Evolutionary conservation across 179 eudicot species (phyloP).

Genomic region (Silene vulgaris): DNA sequence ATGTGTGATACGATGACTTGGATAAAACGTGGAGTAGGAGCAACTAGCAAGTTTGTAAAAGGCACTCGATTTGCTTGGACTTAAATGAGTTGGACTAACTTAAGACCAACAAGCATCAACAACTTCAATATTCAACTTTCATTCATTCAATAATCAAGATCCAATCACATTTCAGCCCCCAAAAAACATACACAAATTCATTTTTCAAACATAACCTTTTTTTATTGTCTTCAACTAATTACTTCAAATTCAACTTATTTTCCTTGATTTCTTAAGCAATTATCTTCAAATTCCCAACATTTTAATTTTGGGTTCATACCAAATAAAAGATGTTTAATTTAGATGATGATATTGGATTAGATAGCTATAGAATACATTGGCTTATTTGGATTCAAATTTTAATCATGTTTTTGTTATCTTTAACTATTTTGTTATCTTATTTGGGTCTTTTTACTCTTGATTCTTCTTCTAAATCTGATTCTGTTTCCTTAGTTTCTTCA

Average conservation of each 20-base stretch:
- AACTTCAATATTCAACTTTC: no score
- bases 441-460: constrained; percentile 33
- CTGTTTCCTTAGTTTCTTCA: constrained; percentile 9
- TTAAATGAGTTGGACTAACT: constrained; percentile 19
- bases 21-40: constrained; percentile 17
- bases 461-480: constrained; percentile 14
- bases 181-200: no score
- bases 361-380: constrained; percentile 48
- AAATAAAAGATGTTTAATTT: constrained; percentile 27
- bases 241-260: not conserved
- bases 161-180: not conserved
- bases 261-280: not conserved
- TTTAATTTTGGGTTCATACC: not conserved
- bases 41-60: not conserved
- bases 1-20: not conserved
- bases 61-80: not conserved
- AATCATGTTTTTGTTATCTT: constrained; percentile 41
- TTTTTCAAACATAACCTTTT: no score
- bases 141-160: not conserved
- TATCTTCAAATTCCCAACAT: not conserved
- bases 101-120: not conserved
- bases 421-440: constrained; percentile 35
- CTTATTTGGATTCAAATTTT: constrained; percentile 62
- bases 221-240: no score
- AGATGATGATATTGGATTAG: constrained; percentile 39